Conservation (phyloP, 441 rosid species). For the Erodium texanum region DNA sequence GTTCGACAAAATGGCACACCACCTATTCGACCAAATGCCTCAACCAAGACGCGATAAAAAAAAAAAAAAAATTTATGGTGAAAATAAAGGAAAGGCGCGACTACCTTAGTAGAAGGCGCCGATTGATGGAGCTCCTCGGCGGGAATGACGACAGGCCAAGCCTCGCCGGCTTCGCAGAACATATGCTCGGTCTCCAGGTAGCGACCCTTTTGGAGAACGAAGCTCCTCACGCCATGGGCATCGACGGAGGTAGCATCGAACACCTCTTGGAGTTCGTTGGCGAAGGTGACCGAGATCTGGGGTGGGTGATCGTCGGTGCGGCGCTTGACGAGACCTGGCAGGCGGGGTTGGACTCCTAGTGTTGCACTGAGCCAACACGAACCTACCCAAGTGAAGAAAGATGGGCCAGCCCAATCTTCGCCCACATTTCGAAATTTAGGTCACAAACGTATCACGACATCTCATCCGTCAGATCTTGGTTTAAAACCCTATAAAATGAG, state of each 20-base stretch:
- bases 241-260: slow-evolving; percentile 67
- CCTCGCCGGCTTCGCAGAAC: slow-evolving; percentile 88
- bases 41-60: not conserved
- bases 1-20: too few species aligned
- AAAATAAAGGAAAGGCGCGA: not conserved
- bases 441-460: too few species aligned
- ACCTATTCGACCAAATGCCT: slow-evolving; percentile 20
- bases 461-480: too few species aligned
- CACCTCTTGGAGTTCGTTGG: slow-evolving; percentile 68
- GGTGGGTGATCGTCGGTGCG: slow-evolving; percentile 82
- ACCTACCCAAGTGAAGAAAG: too few species aligned
- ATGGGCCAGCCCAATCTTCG: too few species aligned
- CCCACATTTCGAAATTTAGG: too few species aligned
- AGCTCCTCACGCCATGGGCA: slow-evolving; percentile 64
- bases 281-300: slow-evolving; percentile 71
- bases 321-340: slow-evolving; percentile 81
- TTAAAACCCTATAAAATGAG: too few species aligned
- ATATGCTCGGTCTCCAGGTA: slow-evolving; percentile 77
- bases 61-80: not conserved
- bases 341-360: slow-evolving; percentile 35
- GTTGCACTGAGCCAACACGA: slow-evolving; percentile 85
- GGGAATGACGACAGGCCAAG: slow-evolving; percentile 84
- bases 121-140: slow-evolving; percentile 56
- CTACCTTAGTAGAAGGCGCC: slow-evolving; percentile 74
- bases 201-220: slow-evolving; percentile 79